A percentile compares a stretch with the other conserved stretches of the same genome.
Evolutionary conservation across 2,329 filamentous ascomycete species (phyloP).

Genomic region (Fusarium begoniae): DNA sequence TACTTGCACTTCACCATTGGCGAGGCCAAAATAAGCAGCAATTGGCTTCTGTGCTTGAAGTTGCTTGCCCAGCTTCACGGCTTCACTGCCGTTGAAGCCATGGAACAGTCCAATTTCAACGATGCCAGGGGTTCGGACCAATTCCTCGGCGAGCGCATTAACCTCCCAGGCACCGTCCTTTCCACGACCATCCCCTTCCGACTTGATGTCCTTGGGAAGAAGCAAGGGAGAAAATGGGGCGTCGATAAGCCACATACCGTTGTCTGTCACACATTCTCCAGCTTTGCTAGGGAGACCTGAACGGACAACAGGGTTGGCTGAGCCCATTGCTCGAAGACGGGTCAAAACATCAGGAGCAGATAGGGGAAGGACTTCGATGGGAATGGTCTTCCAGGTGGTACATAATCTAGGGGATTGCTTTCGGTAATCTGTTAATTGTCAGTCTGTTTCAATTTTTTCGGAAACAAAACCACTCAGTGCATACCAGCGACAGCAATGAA

Average conservation of each 20-base stretch:
- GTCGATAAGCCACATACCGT: constrained; percentile 83
- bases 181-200: constrained; percentile 61
- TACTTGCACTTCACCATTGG: constrained; percentile 70
- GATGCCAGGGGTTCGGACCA: constrained; percentile 86
- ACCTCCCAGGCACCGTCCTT: constrained; percentile 79
- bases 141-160: constrained; percentile 73
- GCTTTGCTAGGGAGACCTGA: constrained; percentile 79
- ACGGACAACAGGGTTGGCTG: constrained; percentile 74
- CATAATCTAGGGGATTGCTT: constrained; percentile 83
- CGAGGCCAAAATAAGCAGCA: constrained; percentile 94
- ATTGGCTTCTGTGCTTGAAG: constrained; percentile 88
- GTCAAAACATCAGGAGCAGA: constrained; percentile 80
- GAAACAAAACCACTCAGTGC: constrained; percentile 32
- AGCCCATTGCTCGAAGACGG: constrained; percentile 78
- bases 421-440: constrained; percentile 73
- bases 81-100: constrained; percentile 79
- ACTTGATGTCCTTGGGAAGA: constrained; percentile 62
- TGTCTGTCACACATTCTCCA: constrained; percentile 73
- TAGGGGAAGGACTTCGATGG: constrained; percentile 92
- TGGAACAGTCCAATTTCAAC: constrained; percentile 92
- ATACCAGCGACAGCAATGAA: constrained; percentile 87
- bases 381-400: constrained; percentile 83
- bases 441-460: background rate
- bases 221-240: constrained; percentile 84
- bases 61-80: constrained; percentile 59